phyloP scores from a whole-genome alignment of 805 yeast genomes.

The Wilhelminamyces savonicus region DNA sequence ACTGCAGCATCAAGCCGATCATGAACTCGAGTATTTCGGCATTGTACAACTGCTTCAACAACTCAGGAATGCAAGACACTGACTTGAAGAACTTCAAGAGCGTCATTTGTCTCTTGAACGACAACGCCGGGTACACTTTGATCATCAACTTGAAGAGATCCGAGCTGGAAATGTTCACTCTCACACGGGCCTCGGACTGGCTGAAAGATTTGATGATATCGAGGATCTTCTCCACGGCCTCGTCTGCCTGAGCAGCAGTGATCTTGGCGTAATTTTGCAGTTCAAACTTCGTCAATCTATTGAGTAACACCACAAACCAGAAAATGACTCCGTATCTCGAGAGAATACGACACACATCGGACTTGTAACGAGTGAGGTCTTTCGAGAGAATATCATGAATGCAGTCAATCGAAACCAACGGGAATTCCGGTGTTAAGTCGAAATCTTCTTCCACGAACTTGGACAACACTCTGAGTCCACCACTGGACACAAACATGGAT shows the following conservation, averaged over 20 bases:
- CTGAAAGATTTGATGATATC: conserved; percentile 37
- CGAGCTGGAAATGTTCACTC: conserved; percentile 29
- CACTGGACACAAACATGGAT: conserved; percentile 38
- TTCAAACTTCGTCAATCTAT: conserved; percentile 19
- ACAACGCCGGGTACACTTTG: conserved; percentile 28
- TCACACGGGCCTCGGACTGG: conserved; percentile 40
- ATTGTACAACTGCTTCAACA: conserved; percentile 22
- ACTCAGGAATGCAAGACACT: conserved; percentile 30
- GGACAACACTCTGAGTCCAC: conserved; percentile 38
- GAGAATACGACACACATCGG: conserved; percentile 35
- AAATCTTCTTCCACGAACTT: conserved; percentile 43
- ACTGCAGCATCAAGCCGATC: conserved; percentile 22
- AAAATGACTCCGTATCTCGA: conserved; percentile 37
- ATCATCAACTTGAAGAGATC: conserved; percentile 38
- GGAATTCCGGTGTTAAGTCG: conserved; percentile 30
- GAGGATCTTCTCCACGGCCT: conserved; percentile 24
- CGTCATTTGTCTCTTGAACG: conserved; percentile 25
- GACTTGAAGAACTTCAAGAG: conserved; percentile 42
- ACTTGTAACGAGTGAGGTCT: conserved; percentile 32
- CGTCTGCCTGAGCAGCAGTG: neutral
- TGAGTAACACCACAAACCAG: conserved; percentile 36
- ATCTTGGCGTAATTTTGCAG: neutral
- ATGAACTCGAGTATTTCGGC: conserved; percentile 42
- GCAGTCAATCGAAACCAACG: conserved; percentile 30
- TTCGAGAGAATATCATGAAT: conserved; percentile 28